phyloP scores from a whole-genome alignment of 2,329 filamentous ascomycete genomes.

The Paecilomyces sp. region DNA sequence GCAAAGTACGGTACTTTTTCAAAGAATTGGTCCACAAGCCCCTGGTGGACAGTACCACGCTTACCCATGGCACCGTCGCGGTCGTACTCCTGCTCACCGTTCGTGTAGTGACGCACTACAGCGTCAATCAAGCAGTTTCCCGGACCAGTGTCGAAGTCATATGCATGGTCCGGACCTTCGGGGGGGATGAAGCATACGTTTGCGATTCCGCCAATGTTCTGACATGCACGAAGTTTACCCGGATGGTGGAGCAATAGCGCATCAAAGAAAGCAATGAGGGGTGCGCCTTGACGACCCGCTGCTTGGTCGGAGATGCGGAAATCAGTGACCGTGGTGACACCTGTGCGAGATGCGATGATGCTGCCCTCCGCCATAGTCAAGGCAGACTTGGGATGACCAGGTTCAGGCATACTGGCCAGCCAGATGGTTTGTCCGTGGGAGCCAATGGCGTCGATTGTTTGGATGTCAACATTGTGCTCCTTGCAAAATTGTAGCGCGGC shows the following conservation, averaged over 20 bases:
- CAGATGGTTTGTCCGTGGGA: conserved; percentile 56
- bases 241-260: conserved; percentile 50
- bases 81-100: conserved; percentile 46
- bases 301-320: conserved; percentile 52
- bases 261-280: conserved; percentile 53
- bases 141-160: conserved; percentile 51
- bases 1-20: conserved; percentile 43
- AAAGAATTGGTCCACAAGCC: conserved; percentile 47
- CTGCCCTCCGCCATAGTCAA: conserved; percentile 53
- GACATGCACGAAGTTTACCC: conserved; percentile 50
- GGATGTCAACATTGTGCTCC: conserved; percentile 35
- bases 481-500: conserved; percentile 45
- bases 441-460: conserved; percentile 48
- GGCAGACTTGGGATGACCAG: conserved; percentile 40
- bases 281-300: conserved; percentile 49
- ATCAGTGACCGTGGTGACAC: conserved; percentile 53
- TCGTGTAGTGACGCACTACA: conserved; percentile 48
- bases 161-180: conserved; percentile 31
- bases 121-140: conserved; percentile 53
- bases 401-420: conserved; percentile 47
- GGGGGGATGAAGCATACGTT: conserved; percentile 56
- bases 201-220: conserved; percentile 56
- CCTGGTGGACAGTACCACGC: conserved; percentile 43
- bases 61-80: conserved; percentile 45
- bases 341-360: conserved; percentile 48